Conservation (phyloP, 176 grass and related monocot species). For the Bolboschoenus planiculmis region DNA sequence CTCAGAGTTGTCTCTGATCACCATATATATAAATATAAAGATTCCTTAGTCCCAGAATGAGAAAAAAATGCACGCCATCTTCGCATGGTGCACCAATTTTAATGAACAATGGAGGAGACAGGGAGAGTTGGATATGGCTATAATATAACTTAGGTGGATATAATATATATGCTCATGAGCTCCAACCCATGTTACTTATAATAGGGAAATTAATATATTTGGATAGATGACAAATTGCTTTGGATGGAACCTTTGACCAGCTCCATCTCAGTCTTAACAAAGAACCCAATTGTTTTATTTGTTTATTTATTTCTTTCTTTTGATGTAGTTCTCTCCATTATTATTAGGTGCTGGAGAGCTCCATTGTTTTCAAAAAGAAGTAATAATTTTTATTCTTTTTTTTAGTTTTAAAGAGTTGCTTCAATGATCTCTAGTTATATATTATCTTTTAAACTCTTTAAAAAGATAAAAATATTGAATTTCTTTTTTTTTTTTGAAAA, state of each 20-base stretch:
- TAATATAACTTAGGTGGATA: background rate
- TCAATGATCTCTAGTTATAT: background rate
- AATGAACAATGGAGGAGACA: background rate
- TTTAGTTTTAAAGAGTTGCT: background rate
- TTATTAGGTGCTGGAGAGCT: background rate
- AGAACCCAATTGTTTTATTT: background rate
- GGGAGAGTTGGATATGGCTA: constrained; percentile 16
- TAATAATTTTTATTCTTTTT: background rate
- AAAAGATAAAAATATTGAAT: background rate
- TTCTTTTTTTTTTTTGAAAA: no score
- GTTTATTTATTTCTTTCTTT: no score
- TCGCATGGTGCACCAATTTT: constrained; percentile 4
- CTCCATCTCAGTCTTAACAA: constrained; percentile 22
- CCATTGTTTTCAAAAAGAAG: background rate
- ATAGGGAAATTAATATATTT: constrained; percentile 25
- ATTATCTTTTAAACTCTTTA: background rate
- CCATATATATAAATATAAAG: background rate
- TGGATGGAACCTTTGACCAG: constrained; percentile 74
- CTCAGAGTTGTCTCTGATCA: background rate
- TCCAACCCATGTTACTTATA: constrained; percentile 21
- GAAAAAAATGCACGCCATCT: background rate
- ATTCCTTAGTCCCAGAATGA: constrained; percentile 10
- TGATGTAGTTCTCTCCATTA: background rate
- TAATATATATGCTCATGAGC: constrained; percentile 16
- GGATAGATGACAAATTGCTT: constrained; percentile 62